phyloP scores from a whole-genome alignment of 2,329 filamentous ascomycete species.

The Aspergillus niger region DNA sequence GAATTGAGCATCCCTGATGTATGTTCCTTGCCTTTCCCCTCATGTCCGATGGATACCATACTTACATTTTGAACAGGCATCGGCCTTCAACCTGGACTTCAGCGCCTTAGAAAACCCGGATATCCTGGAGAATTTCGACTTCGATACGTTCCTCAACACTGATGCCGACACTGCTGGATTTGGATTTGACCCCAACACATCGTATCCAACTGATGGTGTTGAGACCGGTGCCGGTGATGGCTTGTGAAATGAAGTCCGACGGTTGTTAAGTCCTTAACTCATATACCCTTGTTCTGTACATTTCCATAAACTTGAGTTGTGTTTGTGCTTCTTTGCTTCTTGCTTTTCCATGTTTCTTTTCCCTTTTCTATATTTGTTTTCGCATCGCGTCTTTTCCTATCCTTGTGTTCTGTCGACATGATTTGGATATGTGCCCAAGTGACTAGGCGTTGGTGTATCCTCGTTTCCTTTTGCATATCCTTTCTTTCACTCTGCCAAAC shows the following conservation, averaged over 20 bases:
- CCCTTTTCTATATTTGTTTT: not conserved
- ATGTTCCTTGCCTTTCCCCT: conserved; percentile 22
- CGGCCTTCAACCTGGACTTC: conserved; percentile 47
- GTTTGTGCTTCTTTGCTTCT: conserved; percentile 8
- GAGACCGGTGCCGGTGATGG: conserved; percentile 44
- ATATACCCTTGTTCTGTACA: conserved; percentile 46
- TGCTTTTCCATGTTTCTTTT: no score
- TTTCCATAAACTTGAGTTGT: conserved; percentile 29
- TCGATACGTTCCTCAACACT: conserved; percentile 66
- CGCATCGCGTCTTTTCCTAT: conserved; percentile 20
- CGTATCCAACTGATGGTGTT: conserved; percentile 45
- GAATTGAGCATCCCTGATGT: conserved; percentile 43
- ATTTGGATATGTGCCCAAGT: conserved; percentile 36
- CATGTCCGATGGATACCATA: not conserved
- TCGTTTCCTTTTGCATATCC: conserved; percentile 29
- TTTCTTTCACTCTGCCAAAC: conserved; percentile 18
- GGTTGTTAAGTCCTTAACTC: conserved; percentile 37
- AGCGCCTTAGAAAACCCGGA: conserved; percentile 49
- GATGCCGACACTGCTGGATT: conserved; percentile 48
- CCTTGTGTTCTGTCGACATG: conserved; percentile 25
- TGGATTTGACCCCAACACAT: conserved; percentile 45
- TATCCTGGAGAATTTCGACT: conserved; percentile 61
- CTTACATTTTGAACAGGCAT: conserved; percentile 30
- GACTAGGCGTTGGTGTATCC: conserved; percentile 41
- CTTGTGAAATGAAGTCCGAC: conserved; percentile 38